These are phyloP conservation scores for Malassezia arunalokei DNA, from an alignment of 1,284 basidiomycete genomes.

Conservation along the genomic window DNA sequence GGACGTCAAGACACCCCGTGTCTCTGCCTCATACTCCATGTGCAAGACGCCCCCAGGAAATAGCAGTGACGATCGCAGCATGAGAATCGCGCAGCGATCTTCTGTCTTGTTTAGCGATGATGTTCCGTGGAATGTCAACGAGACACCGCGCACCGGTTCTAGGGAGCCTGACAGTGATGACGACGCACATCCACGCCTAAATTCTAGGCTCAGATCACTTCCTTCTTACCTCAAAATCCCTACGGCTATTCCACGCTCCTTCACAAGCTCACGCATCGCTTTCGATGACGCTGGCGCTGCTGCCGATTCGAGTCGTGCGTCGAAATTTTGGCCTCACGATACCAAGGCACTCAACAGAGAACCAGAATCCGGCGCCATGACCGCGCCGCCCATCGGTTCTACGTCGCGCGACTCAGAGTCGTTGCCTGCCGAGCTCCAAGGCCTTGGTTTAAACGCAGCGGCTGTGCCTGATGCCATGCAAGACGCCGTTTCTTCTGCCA, in stretches of 20 bases:
- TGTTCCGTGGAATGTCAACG: background rate
- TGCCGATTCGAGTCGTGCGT: too few species aligned
- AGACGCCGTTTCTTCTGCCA: constrained; percentile 12
- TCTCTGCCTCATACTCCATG: background rate
- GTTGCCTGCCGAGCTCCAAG: too few species aligned
- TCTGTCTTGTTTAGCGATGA: constrained; percentile 13
- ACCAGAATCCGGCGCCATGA: too few species aligned
- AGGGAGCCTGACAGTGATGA: background rate
- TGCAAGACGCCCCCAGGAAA: background rate
- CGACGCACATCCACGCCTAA: background rate
- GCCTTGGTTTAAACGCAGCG: too few species aligned
- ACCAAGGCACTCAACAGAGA: too few species aligned
- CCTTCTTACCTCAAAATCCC: constrained; percentile 45
- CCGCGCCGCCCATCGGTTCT: too few species aligned
- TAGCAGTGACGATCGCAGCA: background rate
- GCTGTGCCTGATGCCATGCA: constrained; percentile 2
- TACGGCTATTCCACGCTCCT: constrained; percentile 37
- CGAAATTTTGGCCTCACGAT: too few species aligned
- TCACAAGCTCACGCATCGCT: constrained; percentile 11
- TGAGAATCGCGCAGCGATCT: background rate
- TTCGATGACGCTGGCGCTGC: background rate
- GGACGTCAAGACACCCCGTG: background rate
- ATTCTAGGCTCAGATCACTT: constrained; percentile 16
- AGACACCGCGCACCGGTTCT: background rate
- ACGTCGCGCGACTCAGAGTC: too few species aligned